Percentiles rank a stretch among this genome's conserved stretches.
Conservation (phyloP, 2,329 filamentous ascomycete species). For the Nigrograna mackinnonii region DNA sequence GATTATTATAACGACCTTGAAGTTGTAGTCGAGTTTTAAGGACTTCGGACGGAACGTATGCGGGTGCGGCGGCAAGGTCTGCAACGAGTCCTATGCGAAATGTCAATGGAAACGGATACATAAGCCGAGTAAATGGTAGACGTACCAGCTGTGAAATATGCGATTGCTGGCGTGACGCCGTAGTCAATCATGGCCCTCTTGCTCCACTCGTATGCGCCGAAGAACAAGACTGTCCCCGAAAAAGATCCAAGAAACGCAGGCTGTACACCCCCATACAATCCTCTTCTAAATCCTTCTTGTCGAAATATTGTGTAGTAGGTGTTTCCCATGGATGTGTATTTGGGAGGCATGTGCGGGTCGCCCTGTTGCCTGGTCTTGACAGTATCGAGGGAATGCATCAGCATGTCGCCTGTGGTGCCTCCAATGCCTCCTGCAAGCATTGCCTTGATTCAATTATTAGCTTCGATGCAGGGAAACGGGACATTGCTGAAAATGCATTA, state of each 20-base stretch:
- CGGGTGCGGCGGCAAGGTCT: slow-evolving; percentile 85
- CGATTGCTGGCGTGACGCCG: slow-evolving; percentile 78
- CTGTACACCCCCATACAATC: slow-evolving; percentile 90
- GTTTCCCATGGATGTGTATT: slow-evolving; percentile 86
- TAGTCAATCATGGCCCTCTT: slow-evolving; percentile 86
- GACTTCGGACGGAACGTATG: slow-evolving; percentile 97
- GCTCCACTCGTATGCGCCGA: slow-evolving; percentile 94
- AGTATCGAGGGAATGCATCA: slow-evolving; percentile 99
- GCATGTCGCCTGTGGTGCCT: slow-evolving; percentile 90
- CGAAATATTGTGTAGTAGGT: slow-evolving; percentile 92
- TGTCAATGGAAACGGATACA: too few relatives aligned
- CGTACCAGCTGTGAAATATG: slow-evolving; percentile 83
- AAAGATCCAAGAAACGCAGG: slow-evolving; percentile 92
- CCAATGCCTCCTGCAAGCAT: slow-evolving; percentile 96
- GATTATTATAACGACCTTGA: slow-evolving; percentile 94
- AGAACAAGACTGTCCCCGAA: slow-evolving; percentile 91
- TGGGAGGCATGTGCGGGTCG: slow-evolving; percentile 89
- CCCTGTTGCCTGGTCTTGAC: slow-evolving; percentile 98
- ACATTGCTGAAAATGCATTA: background rate
- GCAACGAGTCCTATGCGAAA: slow-evolving; percentile 86
- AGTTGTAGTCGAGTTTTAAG: slow-evolving; percentile 96
- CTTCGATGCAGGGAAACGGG: too few relatives aligned
- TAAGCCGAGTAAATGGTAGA: too few relatives aligned
- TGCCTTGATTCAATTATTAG: slow-evolving; percentile 57
- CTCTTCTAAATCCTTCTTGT: slow-evolving; percentile 84